Conservation (phyloP, 495 filamentous ascomycete species). For the Hypoxylon lienhwacheense region DNA sequence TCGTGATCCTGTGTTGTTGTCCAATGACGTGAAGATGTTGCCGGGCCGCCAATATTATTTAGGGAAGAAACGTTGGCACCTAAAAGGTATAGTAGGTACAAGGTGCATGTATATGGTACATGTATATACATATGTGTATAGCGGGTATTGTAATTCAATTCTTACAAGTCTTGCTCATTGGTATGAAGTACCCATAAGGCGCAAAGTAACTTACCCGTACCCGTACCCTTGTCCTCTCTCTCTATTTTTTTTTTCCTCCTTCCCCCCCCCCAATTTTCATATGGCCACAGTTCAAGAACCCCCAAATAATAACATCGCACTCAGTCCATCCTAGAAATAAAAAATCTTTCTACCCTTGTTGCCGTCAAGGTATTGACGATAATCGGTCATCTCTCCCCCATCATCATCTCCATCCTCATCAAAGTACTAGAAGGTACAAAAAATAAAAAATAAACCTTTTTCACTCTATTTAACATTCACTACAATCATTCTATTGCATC, state of each 20-base stretch:
- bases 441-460: slow-evolving; percentile 1
- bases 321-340: slow-evolving; percentile 15
- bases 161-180: too few relatives aligned
- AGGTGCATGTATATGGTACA: too few relatives aligned
- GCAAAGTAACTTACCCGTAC: background rate
- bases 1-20: slow-evolving; percentile 15
- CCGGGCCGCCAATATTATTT: background rate
- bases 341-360: slow-evolving; percentile 25
- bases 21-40: slow-evolving; percentile 19
- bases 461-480: slow-evolving; percentile 4
- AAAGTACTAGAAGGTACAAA: too few relatives aligned
- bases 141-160: too few relatives aligned
- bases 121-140: too few relatives aligned
- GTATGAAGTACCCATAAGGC: too few relatives aligned
- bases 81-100: too few relatives aligned
- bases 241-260: slow-evolving; percentile 12
- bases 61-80: slow-evolving; percentile 7
- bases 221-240: background rate
- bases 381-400: slow-evolving; percentile 16
- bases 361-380: slow-evolving; percentile 37
- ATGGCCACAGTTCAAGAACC: slow-evolving; percentile 1
- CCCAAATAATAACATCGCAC: slow-evolving; percentile 35
- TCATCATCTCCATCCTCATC: too few relatives aligned
- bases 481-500: slow-evolving; percentile 26
- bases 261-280: too few relatives aligned